Conservation (phyloP, 129 eudicot species). For the Arctium minus region DNA sequence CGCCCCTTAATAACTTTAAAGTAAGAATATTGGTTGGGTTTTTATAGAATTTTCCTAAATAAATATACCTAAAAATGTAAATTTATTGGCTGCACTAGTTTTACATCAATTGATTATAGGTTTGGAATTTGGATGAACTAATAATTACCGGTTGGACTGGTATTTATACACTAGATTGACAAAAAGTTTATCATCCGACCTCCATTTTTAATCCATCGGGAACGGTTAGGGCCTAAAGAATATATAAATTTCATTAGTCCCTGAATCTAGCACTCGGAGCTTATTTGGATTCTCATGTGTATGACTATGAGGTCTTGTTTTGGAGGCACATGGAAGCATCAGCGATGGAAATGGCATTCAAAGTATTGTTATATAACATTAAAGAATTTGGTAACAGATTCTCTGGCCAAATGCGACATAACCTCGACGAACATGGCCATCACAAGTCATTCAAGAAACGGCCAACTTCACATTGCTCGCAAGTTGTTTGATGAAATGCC, state of each 20-base stretch:
- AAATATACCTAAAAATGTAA: too few relatives aligned
- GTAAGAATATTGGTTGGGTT: too few relatives aligned
- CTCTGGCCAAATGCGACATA: background rate
- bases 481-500: conserved; percentile 62
- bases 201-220: too few relatives aligned
- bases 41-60: too few relatives aligned
- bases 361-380: background rate
- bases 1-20: too few relatives aligned
- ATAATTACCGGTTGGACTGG: too few relatives aligned
- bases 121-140: too few relatives aligned
- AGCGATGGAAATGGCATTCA: conserved; percentile 22
- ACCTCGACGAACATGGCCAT: conserved; percentile 41
- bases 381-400: background rate
- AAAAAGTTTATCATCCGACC: too few relatives aligned
- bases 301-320: conserved; percentile 5
- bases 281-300: background rate
- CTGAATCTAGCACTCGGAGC: background rate
- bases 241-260: background rate
- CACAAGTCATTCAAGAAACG: conserved; percentile 16
- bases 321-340: conserved; percentile 15
- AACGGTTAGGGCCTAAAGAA: background rate
- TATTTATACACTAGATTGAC: too few relatives aligned
- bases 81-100: too few relatives aligned
- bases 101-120: too few relatives aligned
- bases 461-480: conserved; percentile 52